These are phyloP conservation scores for Trypanosoma cruzi DNA, from an alignment of 208 protist species.

Conservation along the genomic window DNA sequence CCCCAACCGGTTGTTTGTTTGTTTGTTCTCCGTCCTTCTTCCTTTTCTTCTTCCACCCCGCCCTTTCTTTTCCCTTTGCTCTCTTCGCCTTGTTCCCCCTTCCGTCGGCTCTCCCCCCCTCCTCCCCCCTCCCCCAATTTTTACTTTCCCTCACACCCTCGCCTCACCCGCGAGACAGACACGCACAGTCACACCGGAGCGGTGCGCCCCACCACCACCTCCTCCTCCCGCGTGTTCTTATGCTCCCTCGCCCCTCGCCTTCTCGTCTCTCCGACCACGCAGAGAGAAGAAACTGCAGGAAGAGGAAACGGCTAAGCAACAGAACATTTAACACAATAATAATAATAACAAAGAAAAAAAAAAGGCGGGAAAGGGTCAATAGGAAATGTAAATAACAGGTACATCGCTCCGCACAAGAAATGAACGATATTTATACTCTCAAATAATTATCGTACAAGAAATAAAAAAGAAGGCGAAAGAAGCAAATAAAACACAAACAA, in stretches of 20 bases:
- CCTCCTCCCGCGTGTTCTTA: not conserved
- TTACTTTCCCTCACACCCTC: too few relatives aligned
- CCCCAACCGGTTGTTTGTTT: constrained; percentile 16
- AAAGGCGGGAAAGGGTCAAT: not conserved
- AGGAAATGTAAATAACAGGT: not conserved
- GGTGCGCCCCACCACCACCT: not conserved
- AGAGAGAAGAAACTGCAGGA: not conserved
- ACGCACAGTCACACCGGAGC: not conserved
- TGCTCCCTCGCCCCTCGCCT: not conserved
- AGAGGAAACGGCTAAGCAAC: constrained; percentile 4
- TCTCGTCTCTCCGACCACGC: not conserved
- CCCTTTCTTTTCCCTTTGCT: constrained; percentile 3
- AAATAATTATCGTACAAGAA: not conserved
- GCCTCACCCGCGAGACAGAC: not conserved
- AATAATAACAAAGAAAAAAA: constrained; percentile 12
- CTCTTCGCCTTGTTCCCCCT: not conserved
- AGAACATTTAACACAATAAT: constrained; percentile 1
- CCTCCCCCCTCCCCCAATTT: not conserved
- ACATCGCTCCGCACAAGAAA: not conserved
- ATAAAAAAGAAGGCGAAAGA: constrained; percentile 9
- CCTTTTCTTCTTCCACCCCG: not conserved
- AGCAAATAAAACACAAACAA: constrained; percentile 3
- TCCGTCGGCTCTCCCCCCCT: not conserved
- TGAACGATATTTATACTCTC: not conserved
- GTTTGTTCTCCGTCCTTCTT: constrained; percentile 7